Evolutionary conservation across 768 basidiomycete species (phyloP).

Genomic region (Rhizopogon salebrosus): DNA sequence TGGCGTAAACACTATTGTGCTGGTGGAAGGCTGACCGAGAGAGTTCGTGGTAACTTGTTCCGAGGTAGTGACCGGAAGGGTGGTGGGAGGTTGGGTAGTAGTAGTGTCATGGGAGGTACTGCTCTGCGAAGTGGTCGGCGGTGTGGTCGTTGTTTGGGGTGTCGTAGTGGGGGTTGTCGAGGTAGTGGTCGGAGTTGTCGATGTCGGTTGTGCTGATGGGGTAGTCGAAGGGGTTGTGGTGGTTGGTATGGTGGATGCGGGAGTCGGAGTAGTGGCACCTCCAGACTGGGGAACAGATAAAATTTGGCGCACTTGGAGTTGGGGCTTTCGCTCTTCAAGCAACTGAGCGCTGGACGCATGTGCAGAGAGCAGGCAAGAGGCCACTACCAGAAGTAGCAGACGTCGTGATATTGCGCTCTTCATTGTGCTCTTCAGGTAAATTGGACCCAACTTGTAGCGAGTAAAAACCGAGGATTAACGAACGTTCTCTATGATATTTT

Average conservation of each 20-base stretch:
- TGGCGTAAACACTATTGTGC: slow-evolving; percentile 8
- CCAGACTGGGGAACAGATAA: neutral
- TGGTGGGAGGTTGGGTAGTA: neutral
- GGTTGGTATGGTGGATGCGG: slow-evolving; percentile 10
- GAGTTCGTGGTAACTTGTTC: slow-evolving; percentile 20
- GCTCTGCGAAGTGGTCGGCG: neutral
- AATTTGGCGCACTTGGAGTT: slow-evolving; percentile 12
- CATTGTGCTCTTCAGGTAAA: slow-evolving; percentile 13
- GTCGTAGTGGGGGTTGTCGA: slow-evolving; percentile 4
- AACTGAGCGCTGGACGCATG: slow-evolving; percentile 17
- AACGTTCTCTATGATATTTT: slow-evolving; percentile 19
- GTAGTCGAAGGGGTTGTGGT: slow-evolving; percentile 5
- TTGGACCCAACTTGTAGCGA: slow-evolving; percentile 3
- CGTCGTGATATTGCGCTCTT: slow-evolving; percentile 15
- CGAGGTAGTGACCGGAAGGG: slow-evolving; percentile 11
- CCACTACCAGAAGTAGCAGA: slow-evolving; percentile 21
- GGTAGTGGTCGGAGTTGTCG: neutral
- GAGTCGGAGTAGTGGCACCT: neutral
- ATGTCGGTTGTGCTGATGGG: slow-evolving; percentile 1
- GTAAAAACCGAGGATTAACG: slow-evolving; percentile 10
- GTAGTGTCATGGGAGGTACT: slow-evolving; percentile 5
- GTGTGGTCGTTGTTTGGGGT: neutral
- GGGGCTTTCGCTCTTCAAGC: slow-evolving; percentile 8
- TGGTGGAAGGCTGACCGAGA: slow-evolving; percentile 25
- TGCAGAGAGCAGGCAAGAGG: slow-evolving; percentile 20